Evolutionary conservation across 495 filamentous ascomycete genomes (phyloP), one percentile per base, ranked within the genome.

Genomic region (Choiromyces venosus): DNA sequence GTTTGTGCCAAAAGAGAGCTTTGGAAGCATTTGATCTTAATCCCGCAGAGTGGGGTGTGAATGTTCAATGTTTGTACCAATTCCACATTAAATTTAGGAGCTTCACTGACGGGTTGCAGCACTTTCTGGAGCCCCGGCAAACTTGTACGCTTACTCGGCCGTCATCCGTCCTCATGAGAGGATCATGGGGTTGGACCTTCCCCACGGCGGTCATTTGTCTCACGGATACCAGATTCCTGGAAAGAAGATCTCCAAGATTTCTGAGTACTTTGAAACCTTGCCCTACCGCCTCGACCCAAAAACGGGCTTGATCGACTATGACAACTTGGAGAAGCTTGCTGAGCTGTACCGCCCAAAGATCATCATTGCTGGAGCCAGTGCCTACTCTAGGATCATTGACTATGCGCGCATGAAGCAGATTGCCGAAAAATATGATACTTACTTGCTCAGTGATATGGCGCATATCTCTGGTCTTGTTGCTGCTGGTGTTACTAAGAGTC

Each of bases 201-300:
- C 95, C 65, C 95, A 99, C 79, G 95, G 95, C 67, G 95, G 95
- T 71, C 95, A 99, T 83, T 87, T 99, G 52, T 98, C 95, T 21
- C 95, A 99, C 83, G 95, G 95, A 68, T 99, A 99, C 84, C 95
- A 99, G 83, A 97, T 91, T 18, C 94, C 96, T 2, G 93, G 92
- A 64, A 98, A 97, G 86, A 99, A 99, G 87, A 97, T 99, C 78
- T 98, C 95, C 21, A 91, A 92, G 78, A 91, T 99, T 71, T 98
- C 95, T 64, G 97, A 97, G 83, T 99, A 99, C 85, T 99, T 98
- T 81, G 95, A 99, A 86, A 98, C 96, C 6, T 82, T 99, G 18
- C 95, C 95, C 2, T 99, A 99, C 84, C 89, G 93, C 37, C 87
- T 99, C 37, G 90, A 99, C 76, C 92, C 94, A 83, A 86, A 87